Evolutionary conservation across 176 grass and related monocot genomes (phyloP).

Genomic region (Cenchrus purpureus): DNA sequence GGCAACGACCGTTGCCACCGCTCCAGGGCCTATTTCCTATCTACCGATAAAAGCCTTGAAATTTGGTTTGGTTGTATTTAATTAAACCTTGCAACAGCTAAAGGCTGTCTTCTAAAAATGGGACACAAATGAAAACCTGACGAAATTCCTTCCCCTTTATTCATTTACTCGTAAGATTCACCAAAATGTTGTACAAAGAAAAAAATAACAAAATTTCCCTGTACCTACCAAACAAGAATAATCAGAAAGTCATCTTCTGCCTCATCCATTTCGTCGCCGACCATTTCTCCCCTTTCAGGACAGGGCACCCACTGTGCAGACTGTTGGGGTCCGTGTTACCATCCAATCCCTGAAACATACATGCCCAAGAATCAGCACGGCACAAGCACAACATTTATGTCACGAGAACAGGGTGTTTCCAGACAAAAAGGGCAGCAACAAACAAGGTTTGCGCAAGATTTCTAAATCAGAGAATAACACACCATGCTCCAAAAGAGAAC

Average conservation of each 20-base stretch:
- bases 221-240: not conserved
- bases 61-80: no score
- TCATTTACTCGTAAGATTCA: conserved; percentile 9
- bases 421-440: not conserved
- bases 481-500: conserved; percentile 98
- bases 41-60: no score
- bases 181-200: conserved; percentile 17
- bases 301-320: conserved; percentile 79
- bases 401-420: not conserved
- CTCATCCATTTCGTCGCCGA: conserved; percentile 99
- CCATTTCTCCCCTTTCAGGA: conserved; percentile 96
- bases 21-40: no score
- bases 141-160: not conserved
- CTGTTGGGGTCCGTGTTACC: conserved; percentile 76
- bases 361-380: not conserved
- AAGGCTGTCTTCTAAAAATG: no score
- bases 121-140: not conserved
- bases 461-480: conserved; percentile 4
- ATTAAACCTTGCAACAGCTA: no score
- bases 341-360: conserved; percentile 65
- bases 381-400: not conserved
- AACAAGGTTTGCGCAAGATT: not conserved
- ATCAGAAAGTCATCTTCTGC: conserved; percentile 69
- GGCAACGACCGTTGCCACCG: no score
- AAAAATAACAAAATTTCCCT: not conserved